Evolutionary conservation across 2,329 filamentous ascomycete species (phyloP).

Genomic region (Coniella vitis): DNA sequence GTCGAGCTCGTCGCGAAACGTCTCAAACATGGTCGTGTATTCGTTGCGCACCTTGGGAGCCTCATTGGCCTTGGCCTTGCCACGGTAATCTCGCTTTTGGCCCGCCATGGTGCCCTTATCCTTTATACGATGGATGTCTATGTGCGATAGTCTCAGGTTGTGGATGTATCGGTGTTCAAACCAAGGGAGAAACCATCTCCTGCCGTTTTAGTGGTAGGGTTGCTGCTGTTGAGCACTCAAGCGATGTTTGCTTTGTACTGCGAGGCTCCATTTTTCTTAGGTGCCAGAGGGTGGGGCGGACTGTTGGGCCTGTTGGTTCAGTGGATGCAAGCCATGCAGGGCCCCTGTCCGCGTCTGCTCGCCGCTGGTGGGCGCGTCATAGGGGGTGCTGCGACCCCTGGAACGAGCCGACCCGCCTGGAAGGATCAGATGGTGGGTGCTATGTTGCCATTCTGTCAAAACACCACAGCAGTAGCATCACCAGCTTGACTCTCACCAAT

Average conservation of each 20-base stretch:
- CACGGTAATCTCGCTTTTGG: constrained; percentile 48
- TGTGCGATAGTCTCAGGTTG: too few relatives aligned
- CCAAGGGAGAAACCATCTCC: too few relatives aligned
- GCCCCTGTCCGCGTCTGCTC: not conserved
- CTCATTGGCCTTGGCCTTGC: constrained; percentile 35
- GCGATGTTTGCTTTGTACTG: not conserved
- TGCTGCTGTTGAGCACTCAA: not conserved
- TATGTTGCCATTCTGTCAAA: not conserved
- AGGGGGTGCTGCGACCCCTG: not conserved
- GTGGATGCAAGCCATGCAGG: too few relatives aligned
- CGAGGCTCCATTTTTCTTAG: not conserved
- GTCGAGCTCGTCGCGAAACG: constrained; percentile 81
- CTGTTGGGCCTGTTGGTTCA: too few relatives aligned
- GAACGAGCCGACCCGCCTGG: not conserved
- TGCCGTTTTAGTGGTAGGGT: too few relatives aligned
- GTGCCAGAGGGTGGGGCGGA: not conserved
- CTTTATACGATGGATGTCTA: too few relatives aligned
- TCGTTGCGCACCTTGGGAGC: constrained; percentile 29
- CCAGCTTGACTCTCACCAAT: too few relatives aligned
- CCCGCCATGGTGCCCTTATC: constrained; percentile 34
- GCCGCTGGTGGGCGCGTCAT: not conserved
- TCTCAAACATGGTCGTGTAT: constrained; percentile 73
- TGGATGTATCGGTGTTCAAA: too few relatives aligned
- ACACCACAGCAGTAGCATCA: not conserved
- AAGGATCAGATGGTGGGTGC: not conserved